Evolutionary conservation across 1,284 basidiomycete species (phyloP), one percentile per base, ranked within the genome.

Genomic region (Ganoderma meredithae): DNA sequence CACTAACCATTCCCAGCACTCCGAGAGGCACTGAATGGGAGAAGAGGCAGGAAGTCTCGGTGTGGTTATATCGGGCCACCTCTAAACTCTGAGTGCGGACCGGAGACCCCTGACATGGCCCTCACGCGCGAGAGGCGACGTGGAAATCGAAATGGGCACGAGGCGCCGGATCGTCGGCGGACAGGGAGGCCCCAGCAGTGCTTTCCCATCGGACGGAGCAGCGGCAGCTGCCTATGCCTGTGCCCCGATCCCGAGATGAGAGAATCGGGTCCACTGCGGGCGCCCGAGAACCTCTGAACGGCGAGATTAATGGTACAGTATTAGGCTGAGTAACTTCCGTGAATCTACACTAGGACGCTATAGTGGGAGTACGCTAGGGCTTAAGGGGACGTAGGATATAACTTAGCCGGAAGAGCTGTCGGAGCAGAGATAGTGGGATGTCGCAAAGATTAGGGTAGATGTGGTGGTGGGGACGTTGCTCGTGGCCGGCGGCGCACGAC

Each of bases 331-430:
- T 67, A 68, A n/a, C 47, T 58, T 68, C 53, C 62, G 64, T 41
- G n/a, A 36, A 15, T 62, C 63, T 68, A 68, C 52, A 58, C 40
- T 68, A 64, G n/a, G 15, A 58, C 53, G 65, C 63, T 70, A 66
- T 64, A 67, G 27, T 52, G 61, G 59, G 43, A 43, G 65, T 67
- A 67, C 36, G 60, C 36, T 66, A 69, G 13, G 33, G 22, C 61
- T 53, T 63, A 60, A 33, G 47, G 22, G 62, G 13, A 53, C 12
- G 8, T 60, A 41, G 40, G 44, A 61, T 68, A 62, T 40, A 60
- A 40, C 58, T 36, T 43, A 60, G n/a, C 7, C 5, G 39, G 39
- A 15, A 36, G 2, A 41, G 6, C 52, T 55, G 63, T 44, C 33
- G 43, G 33, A 52, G 66, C 41, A 67, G 43, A 8, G 31, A 56